A percentile compares a stretch with the other conserved stretches of the same genome.
Conservation (phyloP, 495 filamentous ascomycete species). For the Hypoxylon crocopeplum region DNA sequence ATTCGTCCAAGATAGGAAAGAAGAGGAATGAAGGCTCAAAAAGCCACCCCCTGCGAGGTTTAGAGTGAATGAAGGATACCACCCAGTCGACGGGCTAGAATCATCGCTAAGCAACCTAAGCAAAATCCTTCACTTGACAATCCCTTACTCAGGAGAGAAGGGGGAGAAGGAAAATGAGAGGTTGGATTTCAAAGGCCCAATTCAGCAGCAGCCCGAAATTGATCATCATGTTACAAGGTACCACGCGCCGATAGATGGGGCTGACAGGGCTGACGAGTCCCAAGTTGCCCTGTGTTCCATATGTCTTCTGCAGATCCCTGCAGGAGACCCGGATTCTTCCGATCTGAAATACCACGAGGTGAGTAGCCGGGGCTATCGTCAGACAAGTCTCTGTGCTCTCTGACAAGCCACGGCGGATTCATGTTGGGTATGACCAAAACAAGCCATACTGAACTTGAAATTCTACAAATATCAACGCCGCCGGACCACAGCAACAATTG, state of each 20-base stretch:
- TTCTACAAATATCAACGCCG: too few species aligned
- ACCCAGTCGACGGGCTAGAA: background rate
- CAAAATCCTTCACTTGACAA: slow-evolving; percentile 6
- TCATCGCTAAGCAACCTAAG: slow-evolving; percentile 4
- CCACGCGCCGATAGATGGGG: slow-evolving; percentile 20
- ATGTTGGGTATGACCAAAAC: too few species aligned
- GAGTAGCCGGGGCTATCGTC: slow-evolving; percentile 7
- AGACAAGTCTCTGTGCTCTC: background rate
- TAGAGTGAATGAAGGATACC: background rate
- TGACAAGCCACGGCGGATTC: background rate
- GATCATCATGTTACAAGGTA: slow-evolving; percentile 22
- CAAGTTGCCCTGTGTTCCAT: slow-evolving; percentile 15
- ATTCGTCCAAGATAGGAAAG: background rate
- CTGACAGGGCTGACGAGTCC: slow-evolving; percentile 39
- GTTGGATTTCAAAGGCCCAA: slow-evolving; percentile 22
- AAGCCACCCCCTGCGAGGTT: slow-evolving; percentile 1
- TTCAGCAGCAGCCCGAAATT: slow-evolving; percentile 30
- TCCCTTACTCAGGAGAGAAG: background rate
- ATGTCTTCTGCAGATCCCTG: slow-evolving; percentile 18
- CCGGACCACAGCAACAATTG: background rate
- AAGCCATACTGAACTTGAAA: too few species aligned
- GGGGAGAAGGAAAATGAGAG: background rate
- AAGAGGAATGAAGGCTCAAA: background rate
- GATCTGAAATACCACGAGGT: slow-evolving; percentile 38
- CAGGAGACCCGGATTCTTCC: slow-evolving; percentile 35